Evolutionary conservation across 1,139 yeast species (phyloP).

Genomic region (Nakaseomyces glabratus): DNA sequence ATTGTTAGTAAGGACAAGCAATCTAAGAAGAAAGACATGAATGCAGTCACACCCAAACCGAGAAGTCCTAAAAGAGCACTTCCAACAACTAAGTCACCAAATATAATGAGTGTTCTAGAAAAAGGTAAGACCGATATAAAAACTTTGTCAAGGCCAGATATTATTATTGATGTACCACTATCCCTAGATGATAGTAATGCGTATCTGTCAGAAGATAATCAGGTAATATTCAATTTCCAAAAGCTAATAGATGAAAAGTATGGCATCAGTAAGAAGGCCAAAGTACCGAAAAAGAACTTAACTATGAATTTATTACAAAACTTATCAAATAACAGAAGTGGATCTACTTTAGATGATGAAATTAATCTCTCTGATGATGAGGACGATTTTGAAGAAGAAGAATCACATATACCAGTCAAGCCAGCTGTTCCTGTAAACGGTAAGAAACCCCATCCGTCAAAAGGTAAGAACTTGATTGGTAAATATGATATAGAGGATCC

Average conservation of each 20-base stretch:
- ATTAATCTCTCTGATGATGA: conserved; percentile 14
- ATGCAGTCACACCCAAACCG: conserved; percentile 8
- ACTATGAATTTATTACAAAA: conserved; percentile 43
- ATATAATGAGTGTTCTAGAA: conserved; percentile 21
- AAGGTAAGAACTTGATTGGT: conserved; percentile 66
- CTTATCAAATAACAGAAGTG: conserved; percentile 52
- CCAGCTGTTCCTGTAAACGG: conserved; percentile 23
- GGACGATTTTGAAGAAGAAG: conserved; percentile 32
- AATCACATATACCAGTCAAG: conserved; percentile 16
- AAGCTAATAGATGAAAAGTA: conserved; percentile 69
- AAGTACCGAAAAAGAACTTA: conserved; percentile 57
- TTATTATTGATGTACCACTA: conserved; percentile 49
- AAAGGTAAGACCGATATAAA: conserved; percentile 30
- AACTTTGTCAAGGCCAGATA: conserved; percentile 38
- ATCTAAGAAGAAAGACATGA: conserved; percentile 1
- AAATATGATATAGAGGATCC: conserved; percentile 92
- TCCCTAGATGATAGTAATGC: conserved; percentile 32
- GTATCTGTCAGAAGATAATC: conserved; percentile 56
- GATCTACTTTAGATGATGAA: conserved; percentile 44
- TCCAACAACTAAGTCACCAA: conserved; percentile 22
- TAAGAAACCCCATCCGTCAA: conserved; percentile 32
- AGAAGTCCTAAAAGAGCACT: conserved; percentile 5
- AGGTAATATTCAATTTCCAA: conserved; percentile 69
- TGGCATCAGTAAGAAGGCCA: conserved; percentile 40
- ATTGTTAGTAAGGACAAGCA: conserved; percentile 7